Evolutionary conservation across 371 early-diverging fungal species (phyloP), one percentile per base, ranked within the genome.

Genomic region (Dinochytrium kinnereticum): DNA sequence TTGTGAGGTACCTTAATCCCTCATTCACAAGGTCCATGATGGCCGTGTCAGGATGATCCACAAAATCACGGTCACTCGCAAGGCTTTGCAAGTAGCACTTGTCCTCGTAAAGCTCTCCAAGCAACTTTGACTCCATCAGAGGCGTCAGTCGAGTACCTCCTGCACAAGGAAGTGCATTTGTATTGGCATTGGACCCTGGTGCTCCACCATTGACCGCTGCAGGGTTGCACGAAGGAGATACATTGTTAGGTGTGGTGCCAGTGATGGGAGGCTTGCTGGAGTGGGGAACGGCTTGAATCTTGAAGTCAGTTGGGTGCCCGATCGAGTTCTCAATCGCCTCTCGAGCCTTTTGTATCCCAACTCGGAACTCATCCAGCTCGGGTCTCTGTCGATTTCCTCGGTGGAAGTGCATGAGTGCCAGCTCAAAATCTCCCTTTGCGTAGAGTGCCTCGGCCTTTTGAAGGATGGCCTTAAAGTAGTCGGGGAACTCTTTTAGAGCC

Each of bases 281-380:
- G 5, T 17, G 13, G 3, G 61, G 39, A 19, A 66, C 66, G 39
- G 38, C 78, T 30, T 21, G 66, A 24, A 83, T 79, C 71, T 75
- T 64, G 53, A 73, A 70, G 17, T 70, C 77, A 49, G 72, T 77
- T 3, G 78, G 79, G 15, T 81, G 73, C 0, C 85, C 85, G 37
- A 87, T 86, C 19, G 82, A 74, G 76, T 85, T 85, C 50, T 87
- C 82, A 64, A 87, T 87, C n/a, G 87, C 87, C 73, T 87, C 87
- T 15, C 86, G 65, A 13, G 80, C 71, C 70, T 85, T 85, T 64
- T 83, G 84, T 26, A 87, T 85, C 15, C 87, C 87, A 39, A 80
- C 76, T 15, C 86, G 69, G 57, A 85, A 87, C 76, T 82, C 85
- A 59, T 76, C 80, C 15, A 84, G 76, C 70, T 87, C 87, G 38